Base-by-base conservation (phyloP, 1,139 yeast species). In the Pichia sp. region DNA sequence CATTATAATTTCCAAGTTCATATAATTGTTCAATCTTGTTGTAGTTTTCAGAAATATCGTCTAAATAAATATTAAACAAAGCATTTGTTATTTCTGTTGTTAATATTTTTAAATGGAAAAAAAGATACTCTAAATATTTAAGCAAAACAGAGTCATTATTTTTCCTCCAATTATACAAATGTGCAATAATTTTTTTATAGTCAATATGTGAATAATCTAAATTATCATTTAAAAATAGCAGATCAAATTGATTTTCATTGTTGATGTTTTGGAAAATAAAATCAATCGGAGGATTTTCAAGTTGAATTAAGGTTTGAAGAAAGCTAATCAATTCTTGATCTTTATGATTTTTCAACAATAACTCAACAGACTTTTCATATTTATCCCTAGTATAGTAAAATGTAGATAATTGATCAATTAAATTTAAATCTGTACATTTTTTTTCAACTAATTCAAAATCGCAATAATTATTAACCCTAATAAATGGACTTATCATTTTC, bases 401-500 rank as follows among this genome's bases (percentile, higher is more conserved):
- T 58, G 87, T 96, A 12, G 87, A 73, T 37, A 92, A 68, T 54
- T 89, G 97, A 38, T 74, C 75, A 55, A 78, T 74, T 58, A 77
- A 74, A 6, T 70, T 68, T 8, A 73, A 68, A 30, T 69, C 65
- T n/a, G 68, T 67, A 31, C 90, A 71, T 45, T 77, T 71, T 6
- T 67, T 63, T 44, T 78, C 76, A 2, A 87, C 96, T 3, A 77
- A 71, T 1, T 67, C 67, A 2, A 83, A 73, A 56, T 83, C 82
- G 66, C 97, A 87, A 50, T 71, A 70, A 59, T 90, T 92, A 35
- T 78, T 76, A 2, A 89, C 71, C 43, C 97, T 69, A 7, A 92
- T 71, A 30, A 92, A 73, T 0, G 97, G 94, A 0, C 95, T 96
- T 20, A 92, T 73, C 58, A 92, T 70, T 55, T 82, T 75, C 0